These are phyloP conservation scores for Brettanomyces sp. DNA, from an alignment of 805 yeast species.

Conservation along the genomic window DNA sequence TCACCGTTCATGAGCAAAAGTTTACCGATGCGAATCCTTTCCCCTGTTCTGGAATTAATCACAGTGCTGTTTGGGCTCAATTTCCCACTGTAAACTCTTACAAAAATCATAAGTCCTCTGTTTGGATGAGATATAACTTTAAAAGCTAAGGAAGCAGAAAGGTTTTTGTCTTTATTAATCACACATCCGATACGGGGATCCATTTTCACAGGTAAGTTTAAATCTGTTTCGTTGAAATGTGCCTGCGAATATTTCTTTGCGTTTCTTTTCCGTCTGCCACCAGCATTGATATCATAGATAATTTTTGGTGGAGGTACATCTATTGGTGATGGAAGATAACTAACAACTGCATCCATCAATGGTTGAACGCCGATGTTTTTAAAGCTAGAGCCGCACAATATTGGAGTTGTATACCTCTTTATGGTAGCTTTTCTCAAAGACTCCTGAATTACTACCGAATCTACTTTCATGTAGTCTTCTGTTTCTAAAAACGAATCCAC, in stretches of 20 bases:
- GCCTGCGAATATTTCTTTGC: constrained; percentile 13
- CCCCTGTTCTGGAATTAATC: constrained; percentile 60
- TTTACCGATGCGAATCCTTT: constrained; percentile 55
- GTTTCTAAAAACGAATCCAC: constrained; percentile 69
- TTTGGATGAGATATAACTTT: constrained; percentile 82
- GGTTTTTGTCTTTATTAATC: constrained; percentile 45
- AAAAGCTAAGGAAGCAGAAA: constrained; percentile 78
- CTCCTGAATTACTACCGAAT: constrained; percentile 39
- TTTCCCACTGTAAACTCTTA: constrained; percentile 81
- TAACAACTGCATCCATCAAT: constrained; percentile 69
- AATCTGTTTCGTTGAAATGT: constrained; percentile 6
- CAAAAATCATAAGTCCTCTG: constrained; percentile 74
- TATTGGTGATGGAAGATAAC: constrained; percentile 74
- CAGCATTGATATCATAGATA: constrained; percentile 4
- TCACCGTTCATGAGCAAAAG: constrained; percentile 85
- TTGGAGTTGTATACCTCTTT: constrained; percentile 54
- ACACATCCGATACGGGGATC: constrained; percentile 39
- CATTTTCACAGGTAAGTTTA: constrained; percentile 24
- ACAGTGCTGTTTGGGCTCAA: constrained; percentile 54
- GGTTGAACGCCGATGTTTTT: constrained; percentile 94
- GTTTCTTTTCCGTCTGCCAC: constrained; percentile 11
- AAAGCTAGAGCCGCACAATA: constrained; percentile 89
- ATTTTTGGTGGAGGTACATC: constrained; percentile 55
- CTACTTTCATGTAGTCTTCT: constrained; percentile 63
- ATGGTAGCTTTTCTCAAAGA: constrained; percentile 63